Percentiles rank a stretch among this genome's conserved stretches.
These are phyloP conservation scores for Candida qinlingensis DNA, from an alignment of 805 yeast species.

Conservation along the genomic window DNA sequence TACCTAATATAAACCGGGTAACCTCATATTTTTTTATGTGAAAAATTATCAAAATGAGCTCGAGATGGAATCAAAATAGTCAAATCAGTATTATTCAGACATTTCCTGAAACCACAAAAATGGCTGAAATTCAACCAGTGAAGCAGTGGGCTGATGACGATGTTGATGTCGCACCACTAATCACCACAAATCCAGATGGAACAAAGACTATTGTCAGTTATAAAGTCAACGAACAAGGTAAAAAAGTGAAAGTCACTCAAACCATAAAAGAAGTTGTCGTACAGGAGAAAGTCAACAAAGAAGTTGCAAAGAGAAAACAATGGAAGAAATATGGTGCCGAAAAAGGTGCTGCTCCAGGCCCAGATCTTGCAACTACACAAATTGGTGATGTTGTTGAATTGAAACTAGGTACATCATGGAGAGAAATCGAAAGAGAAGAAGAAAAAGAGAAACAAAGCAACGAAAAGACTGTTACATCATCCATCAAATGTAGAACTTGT, in stretches of 20 bases:
- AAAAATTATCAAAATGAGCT: no score
- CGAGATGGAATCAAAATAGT: no score
- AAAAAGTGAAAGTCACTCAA: conserved; percentile 84
- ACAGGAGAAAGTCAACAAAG: conserved; percentile 76
- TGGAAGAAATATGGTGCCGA: conserved; percentile 91
- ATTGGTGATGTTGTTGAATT: conserved; percentile 79
- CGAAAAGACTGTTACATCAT: conserved; percentile 41
- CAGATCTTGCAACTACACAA: conserved; percentile 83
- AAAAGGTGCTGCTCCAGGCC: conserved; percentile 68
- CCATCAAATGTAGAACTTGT: conserved; percentile 81
- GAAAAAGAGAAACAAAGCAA: conserved; percentile 41
- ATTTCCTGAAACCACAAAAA: not conserved
- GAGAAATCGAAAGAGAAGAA: conserved; percentile 64
- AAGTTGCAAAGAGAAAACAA: conserved; percentile 79
- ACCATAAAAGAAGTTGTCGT: conserved; percentile 71
- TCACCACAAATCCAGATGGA: conserved; percentile 78
- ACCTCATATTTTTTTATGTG: no score
- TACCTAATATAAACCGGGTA: no score
- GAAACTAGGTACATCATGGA: conserved; percentile 72
- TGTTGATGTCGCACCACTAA: conserved; percentile 68
- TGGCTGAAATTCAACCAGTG: conserved; percentile 12
- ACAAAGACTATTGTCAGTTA: conserved; percentile 82
- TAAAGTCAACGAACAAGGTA: conserved; percentile 69
- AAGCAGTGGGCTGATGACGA: conserved; percentile 35
- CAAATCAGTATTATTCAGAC: no score